Conservation (phyloP, 345 rosid species). For the Odontarrhena argentea region DNA sequence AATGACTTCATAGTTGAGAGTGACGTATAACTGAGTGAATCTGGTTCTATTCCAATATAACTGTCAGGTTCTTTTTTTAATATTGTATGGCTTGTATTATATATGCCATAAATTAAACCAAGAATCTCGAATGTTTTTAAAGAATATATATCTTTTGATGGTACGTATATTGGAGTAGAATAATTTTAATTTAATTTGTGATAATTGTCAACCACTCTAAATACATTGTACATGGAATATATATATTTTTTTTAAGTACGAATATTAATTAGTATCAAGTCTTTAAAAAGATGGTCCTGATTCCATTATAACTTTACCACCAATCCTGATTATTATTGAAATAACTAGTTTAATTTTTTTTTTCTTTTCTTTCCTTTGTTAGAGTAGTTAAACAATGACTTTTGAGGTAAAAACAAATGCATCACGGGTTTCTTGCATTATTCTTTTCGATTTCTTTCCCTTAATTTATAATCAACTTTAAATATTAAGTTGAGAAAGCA, state of each 20-base stretch:
- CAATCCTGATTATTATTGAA: not conserved
- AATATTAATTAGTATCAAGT: not conserved
- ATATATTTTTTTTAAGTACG: not conserved
- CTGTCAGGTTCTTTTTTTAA: conserved; percentile 16
- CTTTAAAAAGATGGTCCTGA: not conserved
- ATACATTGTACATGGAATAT: not conserved
- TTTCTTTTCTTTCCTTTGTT: not conserved
- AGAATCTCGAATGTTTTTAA: conserved; percentile 29
- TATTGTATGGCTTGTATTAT: conserved; percentile 21
- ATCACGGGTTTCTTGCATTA: conserved; percentile 18
- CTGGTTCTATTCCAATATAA: conserved; percentile 34
- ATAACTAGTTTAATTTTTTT: not conserved
- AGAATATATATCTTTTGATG: conserved; percentile 5
- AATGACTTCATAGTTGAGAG: conserved; percentile 19
- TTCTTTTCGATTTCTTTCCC: not conserved
- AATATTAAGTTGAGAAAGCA: not conserved
- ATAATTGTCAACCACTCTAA: conserved; percentile 31
- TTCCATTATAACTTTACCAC: not conserved
- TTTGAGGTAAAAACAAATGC: conserved; percentile 13
- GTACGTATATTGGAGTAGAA: not conserved
- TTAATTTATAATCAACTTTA: not conserved
- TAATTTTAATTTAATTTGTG: conserved; percentile 6
- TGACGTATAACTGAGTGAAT: conserved; percentile 34
- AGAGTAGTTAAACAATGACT: not conserved
- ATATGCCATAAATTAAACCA: conserved; percentile 13